phyloP scores from a whole-genome alignment of 805 yeast species.

The Hanseniaspora pseudoguilliermondii region DNA sequence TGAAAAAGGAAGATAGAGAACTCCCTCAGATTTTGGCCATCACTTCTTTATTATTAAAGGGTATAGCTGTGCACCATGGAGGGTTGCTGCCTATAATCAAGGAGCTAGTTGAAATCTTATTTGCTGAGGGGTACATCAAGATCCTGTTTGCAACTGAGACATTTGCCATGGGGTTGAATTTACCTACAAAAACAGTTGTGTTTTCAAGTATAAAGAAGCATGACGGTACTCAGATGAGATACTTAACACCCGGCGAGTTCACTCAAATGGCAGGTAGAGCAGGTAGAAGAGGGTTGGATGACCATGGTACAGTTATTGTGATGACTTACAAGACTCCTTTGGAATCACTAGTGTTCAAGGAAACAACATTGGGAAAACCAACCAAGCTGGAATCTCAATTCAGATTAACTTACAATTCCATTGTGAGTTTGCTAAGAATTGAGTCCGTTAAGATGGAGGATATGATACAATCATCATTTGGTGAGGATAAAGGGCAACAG shows the following conservation, averaged over 20 bases:
- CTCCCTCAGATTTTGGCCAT: slow-evolving; percentile 81
- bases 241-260: slow-evolving; percentile 86
- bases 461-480: slow-evolving; percentile 90
- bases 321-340: slow-evolving; percentile 69
- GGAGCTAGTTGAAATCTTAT: slow-evolving; percentile 83
- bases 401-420: slow-evolving; percentile 91
- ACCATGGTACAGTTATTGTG: slow-evolving; percentile 85
- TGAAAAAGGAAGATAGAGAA: slow-evolving; percentile 83
- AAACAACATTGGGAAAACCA: slow-evolving; percentile 76
- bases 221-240: slow-evolving; percentile 75
- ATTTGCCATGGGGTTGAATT: slow-evolving; percentile 94
- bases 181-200: slow-evolving; percentile 93
- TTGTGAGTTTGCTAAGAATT: slow-evolving; percentile 74
- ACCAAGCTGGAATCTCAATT: slow-evolving; percentile 86
- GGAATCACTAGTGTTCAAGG: slow-evolving; percentile 48
- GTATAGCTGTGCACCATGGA: slow-evolving; percentile 93
- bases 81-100: slow-evolving; percentile 87
- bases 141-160: slow-evolving; percentile 95
- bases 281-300: slow-evolving; percentile 91
- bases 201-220: slow-evolving; percentile 77
- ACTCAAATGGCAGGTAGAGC: slow-evolving; percentile 99
- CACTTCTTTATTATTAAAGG: slow-evolving; percentile 72
- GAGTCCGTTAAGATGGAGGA: slow-evolving; percentile 96
- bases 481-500: slow-evolving; percentile 76
- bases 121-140: slow-evolving; percentile 74